These are phyloP conservation scores for Escovopsis sp. DNA, from an alignment of 2,329 filamentous ascomycete genomes.

Conservation along the genomic window DNA sequence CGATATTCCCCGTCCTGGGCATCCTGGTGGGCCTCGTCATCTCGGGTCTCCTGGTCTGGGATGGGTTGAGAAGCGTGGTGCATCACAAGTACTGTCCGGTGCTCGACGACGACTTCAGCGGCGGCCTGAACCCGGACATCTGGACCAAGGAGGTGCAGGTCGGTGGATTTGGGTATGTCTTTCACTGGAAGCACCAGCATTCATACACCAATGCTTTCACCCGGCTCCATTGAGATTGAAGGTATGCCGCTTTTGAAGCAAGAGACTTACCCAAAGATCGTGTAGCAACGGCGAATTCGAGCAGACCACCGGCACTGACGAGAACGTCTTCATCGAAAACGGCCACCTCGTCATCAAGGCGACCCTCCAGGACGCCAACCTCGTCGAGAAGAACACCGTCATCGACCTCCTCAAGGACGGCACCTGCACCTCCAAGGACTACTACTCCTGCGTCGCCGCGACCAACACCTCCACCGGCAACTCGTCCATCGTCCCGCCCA, in stretches of 20 bases:
- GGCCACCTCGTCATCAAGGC: slow-evolving; percentile 61
- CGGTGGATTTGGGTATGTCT: slow-evolving; percentile 56
- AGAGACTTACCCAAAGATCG: neutral
- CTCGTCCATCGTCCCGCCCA: slow-evolving; percentile 60
- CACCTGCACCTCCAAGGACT: slow-evolving; percentile 46
- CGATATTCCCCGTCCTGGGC: slow-evolving; percentile 60
- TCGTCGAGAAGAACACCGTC: slow-evolving; percentile 49
- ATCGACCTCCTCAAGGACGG: slow-evolving; percentile 53
- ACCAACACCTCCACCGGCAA: slow-evolving; percentile 61
- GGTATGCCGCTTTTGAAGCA: neutral
- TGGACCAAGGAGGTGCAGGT: slow-evolving; percentile 66
- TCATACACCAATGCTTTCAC: no score
- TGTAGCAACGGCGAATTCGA: slow-evolving; percentile 67
- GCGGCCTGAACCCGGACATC: slow-evolving; percentile 39
- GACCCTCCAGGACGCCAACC: slow-evolving; percentile 53
- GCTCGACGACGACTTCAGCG: slow-evolving; percentile 48
- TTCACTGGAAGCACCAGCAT: no score
- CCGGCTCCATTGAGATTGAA: neutral
- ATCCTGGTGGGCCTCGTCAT: slow-evolving; percentile 52
- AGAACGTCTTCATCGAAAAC: slow-evolving; percentile 60
- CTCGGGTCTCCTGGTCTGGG: slow-evolving; percentile 58
- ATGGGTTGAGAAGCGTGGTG: slow-evolving; percentile 55
- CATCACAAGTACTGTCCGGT: slow-evolving; percentile 60
- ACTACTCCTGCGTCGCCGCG: slow-evolving; percentile 45
- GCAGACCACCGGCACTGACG: slow-evolving; percentile 52